Evolutionary conservation across 2,329 filamentous ascomycete species (phyloP).

Genomic region (Diaporthe sp.): DNA sequence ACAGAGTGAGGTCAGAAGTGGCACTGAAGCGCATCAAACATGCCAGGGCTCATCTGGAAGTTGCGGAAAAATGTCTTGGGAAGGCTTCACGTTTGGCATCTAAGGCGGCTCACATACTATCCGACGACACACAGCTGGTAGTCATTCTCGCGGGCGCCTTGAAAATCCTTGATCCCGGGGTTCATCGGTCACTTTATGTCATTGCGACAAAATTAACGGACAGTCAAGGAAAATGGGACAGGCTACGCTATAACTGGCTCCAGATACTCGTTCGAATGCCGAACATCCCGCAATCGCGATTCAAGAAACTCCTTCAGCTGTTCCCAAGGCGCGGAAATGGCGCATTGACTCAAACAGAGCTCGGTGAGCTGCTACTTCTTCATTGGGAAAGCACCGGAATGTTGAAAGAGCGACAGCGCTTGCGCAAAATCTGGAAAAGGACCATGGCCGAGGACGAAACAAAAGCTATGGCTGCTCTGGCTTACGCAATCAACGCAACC

Average conservation of each 20-base stretch:
- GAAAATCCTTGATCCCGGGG: slow-evolving; percentile 6
- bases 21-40: neutral
- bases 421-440: slow-evolving; percentile 36
- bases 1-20: slow-evolving; percentile 8
- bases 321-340: slow-evolving; percentile 37
- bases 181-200: slow-evolving; percentile 26
- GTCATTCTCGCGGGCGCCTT: slow-evolving; percentile 28
- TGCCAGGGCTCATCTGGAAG: neutral
- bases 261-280: slow-evolving; percentile 43
- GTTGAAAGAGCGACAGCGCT: slow-evolving; percentile 22
- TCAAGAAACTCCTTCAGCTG: slow-evolving; percentile 34
- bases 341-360: slow-evolving; percentile 40
- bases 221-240: neutral
- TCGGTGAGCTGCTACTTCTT: slow-evolving; percentile 46
- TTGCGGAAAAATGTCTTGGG: slow-evolving; percentile 2
- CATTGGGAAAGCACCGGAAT: slow-evolving; percentile 50
- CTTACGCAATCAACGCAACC: slow-evolving; percentile 42
- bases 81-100: slow-evolving; percentile 22
- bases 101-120: slow-evolving; percentile 32
- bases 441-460: slow-evolving; percentile 36
- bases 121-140: slow-evolving; percentile 26
- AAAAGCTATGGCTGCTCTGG: slow-evolving; percentile 45
- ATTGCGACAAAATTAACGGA: slow-evolving; percentile 26
- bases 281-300: slow-evolving; percentile 8
- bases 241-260: slow-evolving; percentile 45